Conservation (phyloP, 306 rosid species). For the Fagus crenata region DNA sequence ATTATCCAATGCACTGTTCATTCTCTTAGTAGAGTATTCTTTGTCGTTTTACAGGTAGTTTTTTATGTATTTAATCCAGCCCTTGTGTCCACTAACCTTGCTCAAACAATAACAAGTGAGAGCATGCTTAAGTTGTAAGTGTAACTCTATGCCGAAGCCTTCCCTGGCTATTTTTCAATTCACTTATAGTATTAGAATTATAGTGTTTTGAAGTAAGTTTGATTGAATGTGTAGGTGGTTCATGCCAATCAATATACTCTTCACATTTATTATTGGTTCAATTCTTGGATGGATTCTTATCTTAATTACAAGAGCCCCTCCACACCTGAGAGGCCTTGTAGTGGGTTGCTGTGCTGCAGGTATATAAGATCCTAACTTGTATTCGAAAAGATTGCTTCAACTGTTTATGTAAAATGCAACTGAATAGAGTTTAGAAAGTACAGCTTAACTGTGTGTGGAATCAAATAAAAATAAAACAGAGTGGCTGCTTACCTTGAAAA, state of each 20-base stretch:
- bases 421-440: too few relatives aligned
- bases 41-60: constrained; percentile 35
- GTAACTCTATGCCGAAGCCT: not conserved
- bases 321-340: constrained; percentile 53
- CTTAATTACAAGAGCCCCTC: constrained; percentile 47
- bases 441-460: too few relatives aligned
- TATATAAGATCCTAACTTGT: not conserved
- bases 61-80: constrained; percentile 59
- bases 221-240: constrained; percentile 44
- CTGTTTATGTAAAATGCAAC: not conserved
- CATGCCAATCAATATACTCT: constrained; percentile 53
- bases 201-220: not conserved
- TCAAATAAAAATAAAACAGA: not conserved
- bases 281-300: constrained; percentile 47
- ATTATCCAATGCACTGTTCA: not conserved
- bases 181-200: not conserved
- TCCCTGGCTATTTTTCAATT: too few relatives aligned
- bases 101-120: constrained; percentile 42
- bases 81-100: constrained; percentile 43
- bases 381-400: not conserved
- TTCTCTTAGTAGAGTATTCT: not conserved
- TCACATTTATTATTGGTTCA: constrained; percentile 53
- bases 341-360: constrained; percentile 64
- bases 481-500: not conserved
- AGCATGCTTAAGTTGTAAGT: constrained; percentile 53